Percentiles rank a stretch among this genome's conserved stretches.
These are phyloP conservation scores for Diaporthe humulicola DNA, from an alignment of 2,329 filamentous ascomycete species.

Conservation along the genomic window DNA sequence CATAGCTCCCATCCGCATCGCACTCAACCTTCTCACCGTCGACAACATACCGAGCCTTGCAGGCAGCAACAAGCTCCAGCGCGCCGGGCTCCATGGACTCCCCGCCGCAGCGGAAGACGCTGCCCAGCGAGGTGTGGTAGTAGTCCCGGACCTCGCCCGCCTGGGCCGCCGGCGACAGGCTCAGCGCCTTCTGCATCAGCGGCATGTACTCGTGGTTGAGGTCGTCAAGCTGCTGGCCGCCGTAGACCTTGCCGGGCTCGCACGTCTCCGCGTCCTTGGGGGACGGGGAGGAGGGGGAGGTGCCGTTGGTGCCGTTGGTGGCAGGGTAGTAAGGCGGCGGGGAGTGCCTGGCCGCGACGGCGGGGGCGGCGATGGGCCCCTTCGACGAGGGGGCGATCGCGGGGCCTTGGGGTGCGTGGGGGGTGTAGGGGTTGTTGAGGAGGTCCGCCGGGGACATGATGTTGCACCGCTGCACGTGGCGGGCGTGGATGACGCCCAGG, in stretches of 20 bases:
- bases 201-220: not conserved
- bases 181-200: slow-evolving; percentile 14
- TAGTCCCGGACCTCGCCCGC: not conserved
- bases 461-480: not conserved
- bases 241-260: not conserved
- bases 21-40: not conserved
- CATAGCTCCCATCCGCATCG: not conserved
- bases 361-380: not conserved
- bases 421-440: no score
- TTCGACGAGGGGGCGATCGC: not conserved
- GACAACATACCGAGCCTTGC: not conserved
- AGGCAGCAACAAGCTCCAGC: not conserved
- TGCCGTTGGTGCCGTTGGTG: not conserved
- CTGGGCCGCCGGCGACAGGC: not conserved
- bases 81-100: not conserved
- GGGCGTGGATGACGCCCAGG: not conserved
- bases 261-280: not conserved
- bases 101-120: not conserved
- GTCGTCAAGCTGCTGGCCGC: not conserved
- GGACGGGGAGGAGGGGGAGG: no score
- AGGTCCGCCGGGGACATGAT: not conserved
- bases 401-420: no score
- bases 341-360: not conserved
- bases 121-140: not conserved
- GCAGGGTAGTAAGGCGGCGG: not conserved